These are phyloP conservation scores for Cornus kousa DNA, from an alignment of 148 eudicot genomes.

Conservation along the genomic window DNA sequence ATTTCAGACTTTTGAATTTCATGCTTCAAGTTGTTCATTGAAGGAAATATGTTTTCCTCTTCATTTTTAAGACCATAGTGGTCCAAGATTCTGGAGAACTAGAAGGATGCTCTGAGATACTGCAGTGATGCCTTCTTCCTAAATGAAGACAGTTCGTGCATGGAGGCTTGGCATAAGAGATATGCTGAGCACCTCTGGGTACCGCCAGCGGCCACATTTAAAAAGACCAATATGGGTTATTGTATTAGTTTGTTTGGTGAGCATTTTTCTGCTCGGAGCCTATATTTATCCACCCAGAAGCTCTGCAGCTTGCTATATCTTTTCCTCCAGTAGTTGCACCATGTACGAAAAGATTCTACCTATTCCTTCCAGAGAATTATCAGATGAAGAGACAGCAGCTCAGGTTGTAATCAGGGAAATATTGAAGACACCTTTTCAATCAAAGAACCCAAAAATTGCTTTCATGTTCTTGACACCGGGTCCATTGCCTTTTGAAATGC, in stretches of 20 bases:
- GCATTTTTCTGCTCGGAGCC: constrained; percentile 48
- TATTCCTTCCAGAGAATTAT: constrained; percentile 45
- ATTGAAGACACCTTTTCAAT: constrained; percentile 32
- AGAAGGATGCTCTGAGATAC: not conserved
- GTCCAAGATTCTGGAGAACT: constrained; percentile 9
- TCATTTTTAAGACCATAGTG: not conserved
- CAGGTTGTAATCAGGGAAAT: constrained; percentile 45
- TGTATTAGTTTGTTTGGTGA: constrained; percentile 46
- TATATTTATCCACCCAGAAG: constrained; percentile 39
- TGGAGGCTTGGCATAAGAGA: constrained; percentile 45
- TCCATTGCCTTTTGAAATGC: constrained; percentile 49
- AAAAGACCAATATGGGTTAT: constrained; percentile 60
- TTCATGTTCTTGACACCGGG: constrained; percentile 63
- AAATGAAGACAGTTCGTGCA: constrained; percentile 59
- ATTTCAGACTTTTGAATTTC: not conserved
- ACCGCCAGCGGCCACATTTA: constrained; percentile 52
- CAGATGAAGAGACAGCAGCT: constrained; percentile 57
- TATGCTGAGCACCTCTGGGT: constrained; percentile 40
- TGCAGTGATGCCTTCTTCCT: constrained; percentile 28
- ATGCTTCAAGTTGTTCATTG: not conserved
- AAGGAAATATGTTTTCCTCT: not conserved
- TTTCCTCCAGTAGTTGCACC: constrained; percentile 47
- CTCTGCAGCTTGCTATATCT: constrained; percentile 47
- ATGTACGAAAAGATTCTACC: constrained; percentile 28
- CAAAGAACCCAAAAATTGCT: constrained; percentile 50